phyloP scores from a whole-genome alignment of 495 filamentous ascomycete species.

The Clohesyomyces aquaticus region DNA sequence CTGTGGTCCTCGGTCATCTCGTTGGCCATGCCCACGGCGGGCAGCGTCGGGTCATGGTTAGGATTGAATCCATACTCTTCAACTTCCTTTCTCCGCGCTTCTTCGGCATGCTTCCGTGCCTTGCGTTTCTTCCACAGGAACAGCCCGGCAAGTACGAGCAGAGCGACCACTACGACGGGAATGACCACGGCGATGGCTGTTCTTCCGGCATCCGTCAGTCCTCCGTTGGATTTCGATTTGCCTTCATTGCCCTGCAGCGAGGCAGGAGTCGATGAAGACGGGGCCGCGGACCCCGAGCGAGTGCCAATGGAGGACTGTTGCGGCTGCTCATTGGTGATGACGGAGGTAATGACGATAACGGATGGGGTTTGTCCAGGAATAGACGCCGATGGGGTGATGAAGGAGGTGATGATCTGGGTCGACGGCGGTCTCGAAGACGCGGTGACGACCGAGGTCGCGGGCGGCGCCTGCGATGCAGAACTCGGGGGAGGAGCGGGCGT shows the following conservation, averaged over 20 bases:
- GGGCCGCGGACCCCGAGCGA: not conserved
- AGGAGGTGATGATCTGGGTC: constrained; percentile 43
- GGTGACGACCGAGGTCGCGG: constrained; percentile 45
- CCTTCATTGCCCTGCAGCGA: constrained; percentile 1
- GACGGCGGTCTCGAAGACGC: constrained; percentile 25
- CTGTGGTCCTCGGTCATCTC: constrained; percentile 61
- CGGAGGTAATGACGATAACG: constrained; percentile 33
- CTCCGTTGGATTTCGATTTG: constrained; percentile 33
- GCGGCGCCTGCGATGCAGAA: constrained; percentile 30
- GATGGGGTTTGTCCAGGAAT: constrained; percentile 25
- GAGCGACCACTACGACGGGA: constrained; percentile 83
- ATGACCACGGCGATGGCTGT: constrained; percentile 94
- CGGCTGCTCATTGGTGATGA: constrained; percentile 3
- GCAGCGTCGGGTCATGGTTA: constrained; percentile 85
- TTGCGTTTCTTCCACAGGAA: constrained; percentile 88
- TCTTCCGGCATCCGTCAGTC: constrained; percentile 65
- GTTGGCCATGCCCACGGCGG: constrained; percentile 60
- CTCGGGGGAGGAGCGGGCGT: not conserved
- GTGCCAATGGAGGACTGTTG: not conserved
- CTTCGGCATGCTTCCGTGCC: constrained; percentile 79
- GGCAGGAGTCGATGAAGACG: constrained; percentile 10
- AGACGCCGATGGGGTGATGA: constrained; percentile 38
- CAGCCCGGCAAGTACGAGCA: constrained; percentile 74
- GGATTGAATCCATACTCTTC: constrained; percentile 97
- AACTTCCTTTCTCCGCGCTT: constrained; percentile 87